These are phyloP conservation scores for Malassezia sympodialis DNA, from an alignment of 1,284 basidiomycete genomes.

Conservation along the genomic window DNA sequence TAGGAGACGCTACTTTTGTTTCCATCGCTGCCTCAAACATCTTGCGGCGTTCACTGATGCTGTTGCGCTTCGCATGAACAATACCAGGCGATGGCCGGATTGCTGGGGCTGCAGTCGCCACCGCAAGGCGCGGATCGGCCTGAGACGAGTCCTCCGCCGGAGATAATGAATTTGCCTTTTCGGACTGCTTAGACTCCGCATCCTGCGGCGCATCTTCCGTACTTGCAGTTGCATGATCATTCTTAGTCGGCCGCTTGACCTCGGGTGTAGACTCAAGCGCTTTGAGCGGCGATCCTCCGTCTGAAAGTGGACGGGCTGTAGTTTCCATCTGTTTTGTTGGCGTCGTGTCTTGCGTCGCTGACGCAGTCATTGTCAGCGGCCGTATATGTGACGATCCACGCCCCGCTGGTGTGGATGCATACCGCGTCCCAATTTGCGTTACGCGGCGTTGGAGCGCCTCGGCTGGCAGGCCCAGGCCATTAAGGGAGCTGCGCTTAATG, in stretches of 20 bases:
- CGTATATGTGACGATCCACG: not conserved
- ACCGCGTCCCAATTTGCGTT: slow-evolving; percentile 20
- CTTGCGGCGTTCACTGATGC: slow-evolving; percentile 1
- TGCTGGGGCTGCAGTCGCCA: not conserved
- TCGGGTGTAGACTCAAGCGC: not conserved
- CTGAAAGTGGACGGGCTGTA: not conserved
- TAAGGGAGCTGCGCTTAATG: slow-evolving; percentile 29
- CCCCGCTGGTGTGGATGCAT: not conserved
- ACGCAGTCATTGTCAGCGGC: not conserved
- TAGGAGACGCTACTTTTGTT: not conserved
- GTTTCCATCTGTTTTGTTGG: not conserved
- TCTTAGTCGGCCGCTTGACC: not conserved
- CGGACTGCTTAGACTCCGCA: not conserved
- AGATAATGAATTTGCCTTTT: not conserved
- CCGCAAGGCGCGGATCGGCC: not conserved
- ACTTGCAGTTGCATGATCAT: not conserved
- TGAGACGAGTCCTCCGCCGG: not conserved
- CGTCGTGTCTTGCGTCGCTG: not conserved
- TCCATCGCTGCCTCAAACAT: not conserved
- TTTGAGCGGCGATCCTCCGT: not conserved
- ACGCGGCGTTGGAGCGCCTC: slow-evolving; percentile 22
- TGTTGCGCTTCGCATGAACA: not conserved
- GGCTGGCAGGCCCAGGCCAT: slow-evolving; percentile 18
- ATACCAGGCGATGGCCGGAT: not conserved
- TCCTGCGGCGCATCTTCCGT: not conserved